A percentile compares a stretch with the other conserved stretches of the same genome.
phyloP scores from a whole-genome alignment of 1,284 basidiomycete genomes.

The Xerocomus minutiporus region DNA sequence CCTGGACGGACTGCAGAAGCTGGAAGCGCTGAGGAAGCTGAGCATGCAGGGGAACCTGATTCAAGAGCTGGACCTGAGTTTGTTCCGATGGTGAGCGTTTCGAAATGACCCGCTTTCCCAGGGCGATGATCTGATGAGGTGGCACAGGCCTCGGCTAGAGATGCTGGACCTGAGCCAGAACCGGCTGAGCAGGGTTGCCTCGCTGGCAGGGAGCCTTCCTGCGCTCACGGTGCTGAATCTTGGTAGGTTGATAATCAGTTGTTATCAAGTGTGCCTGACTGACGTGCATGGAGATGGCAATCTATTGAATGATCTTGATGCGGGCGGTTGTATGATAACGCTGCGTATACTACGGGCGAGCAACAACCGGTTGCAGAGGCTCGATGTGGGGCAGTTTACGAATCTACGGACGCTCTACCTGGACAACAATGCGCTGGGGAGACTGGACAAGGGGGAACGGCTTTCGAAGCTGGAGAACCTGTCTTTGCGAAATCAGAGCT shows the following conservation, averaged over 20 bases:
- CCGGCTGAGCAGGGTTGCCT: conserved; percentile 54
- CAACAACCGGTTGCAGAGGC: conserved; percentile 69
- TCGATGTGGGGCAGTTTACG: conserved; percentile 67
- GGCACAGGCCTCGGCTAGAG: conserved; percentile 71
- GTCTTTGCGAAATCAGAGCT: conserved; percentile 85
- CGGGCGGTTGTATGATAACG: conserved; percentile 54
- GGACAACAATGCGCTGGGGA: conserved; percentile 78
- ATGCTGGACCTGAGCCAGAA: conserved; percentile 83
- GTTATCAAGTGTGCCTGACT: conserved; percentile 15
- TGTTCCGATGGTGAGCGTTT: conserved; percentile 65
- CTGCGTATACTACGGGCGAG: conserved; percentile 84
- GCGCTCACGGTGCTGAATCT: conserved; percentile 72
- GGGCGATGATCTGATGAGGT: conserved; percentile 17
- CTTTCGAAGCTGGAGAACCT: conserved; percentile 82
- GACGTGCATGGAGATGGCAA: conserved; percentile 63
- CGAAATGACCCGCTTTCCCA: conserved; percentile 1
- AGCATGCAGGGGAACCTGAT: conserved; percentile 79
- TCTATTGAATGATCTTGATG: conserved; percentile 48
- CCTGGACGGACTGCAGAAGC: conserved; percentile 73
- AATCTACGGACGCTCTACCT: conserved; percentile 88
- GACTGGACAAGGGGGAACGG: conserved; percentile 48
- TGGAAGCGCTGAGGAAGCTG: conserved; percentile 80
- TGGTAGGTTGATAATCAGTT: conserved; percentile 49
- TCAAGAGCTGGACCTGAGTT: conserved; percentile 55
- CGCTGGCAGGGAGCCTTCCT: conserved; percentile 55